Evolutionary conservation across 2,329 filamentous ascomycete genomes (phyloP).

Genomic region (Diplodia corticola): DNA sequence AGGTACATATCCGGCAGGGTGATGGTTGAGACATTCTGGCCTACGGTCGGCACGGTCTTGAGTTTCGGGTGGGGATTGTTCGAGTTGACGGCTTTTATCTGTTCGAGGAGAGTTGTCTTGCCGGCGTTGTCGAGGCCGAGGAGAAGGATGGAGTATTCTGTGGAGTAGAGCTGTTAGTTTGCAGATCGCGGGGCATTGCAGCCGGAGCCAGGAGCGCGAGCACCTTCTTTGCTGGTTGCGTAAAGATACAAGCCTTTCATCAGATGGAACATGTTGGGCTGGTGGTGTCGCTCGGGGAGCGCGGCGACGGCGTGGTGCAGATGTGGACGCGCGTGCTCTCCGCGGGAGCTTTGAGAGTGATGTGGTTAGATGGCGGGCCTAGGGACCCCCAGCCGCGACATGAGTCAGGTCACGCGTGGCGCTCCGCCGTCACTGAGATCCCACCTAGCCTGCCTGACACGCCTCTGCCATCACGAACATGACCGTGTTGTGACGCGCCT

Average conservation of each 20-base stretch:
- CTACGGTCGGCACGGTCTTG: slow-evolving; percentile 94
- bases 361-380: slow-evolving; percentile 6
- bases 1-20: slow-evolving; percentile 92
- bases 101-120: slow-evolving; percentile 96
- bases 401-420: slow-evolving; percentile 10
- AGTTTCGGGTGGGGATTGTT: slow-evolving; percentile 65
- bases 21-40: slow-evolving; percentile 93
- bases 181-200: slow-evolving; percentile 4
- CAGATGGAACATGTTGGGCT: slow-evolving; percentile 81
- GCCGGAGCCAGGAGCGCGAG: slow-evolving; percentile 9
- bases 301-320: not conserved
- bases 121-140: slow-evolving; percentile 97
- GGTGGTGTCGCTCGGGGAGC: not conserved
- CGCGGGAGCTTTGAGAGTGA: slow-evolving; percentile 12
- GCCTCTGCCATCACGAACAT: slow-evolving; percentile 1
- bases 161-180: slow-evolving; percentile 1
- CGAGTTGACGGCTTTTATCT: slow-evolving; percentile 87
- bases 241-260: slow-evolving; percentile 92
- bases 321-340: not conserved
- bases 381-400: not conserved
- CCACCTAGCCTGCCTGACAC: slow-evolving; percentile 2
- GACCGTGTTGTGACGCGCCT: slow-evolving; percentile 13
- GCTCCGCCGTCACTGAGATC: not conserved
- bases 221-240: slow-evolving; percentile 92
- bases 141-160: slow-evolving; percentile 95